Percentiles rank a stretch among this genome's conserved stretches.
Evolutionary conservation across 2,329 filamentous ascomycete species (phyloP).

Genomic region (Alternaria postmessia): DNA sequence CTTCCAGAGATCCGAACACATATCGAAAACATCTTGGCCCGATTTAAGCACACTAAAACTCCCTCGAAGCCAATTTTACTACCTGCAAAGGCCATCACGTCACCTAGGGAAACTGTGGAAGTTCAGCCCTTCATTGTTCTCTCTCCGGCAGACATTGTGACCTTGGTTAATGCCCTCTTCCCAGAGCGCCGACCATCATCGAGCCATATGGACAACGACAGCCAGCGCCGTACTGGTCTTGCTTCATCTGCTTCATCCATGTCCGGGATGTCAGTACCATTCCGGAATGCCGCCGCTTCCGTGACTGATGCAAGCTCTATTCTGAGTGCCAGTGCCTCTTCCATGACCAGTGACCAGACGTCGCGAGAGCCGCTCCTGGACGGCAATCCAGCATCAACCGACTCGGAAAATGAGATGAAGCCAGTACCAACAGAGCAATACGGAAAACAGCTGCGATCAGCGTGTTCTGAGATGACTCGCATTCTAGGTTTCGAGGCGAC

Average conservation of each 20-base stretch:
- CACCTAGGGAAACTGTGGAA: conserved; percentile 76
- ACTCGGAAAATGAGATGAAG: conserved; percentile 53
- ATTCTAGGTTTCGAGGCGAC: conserved; percentile 69
- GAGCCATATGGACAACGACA: conserved; percentile 54
- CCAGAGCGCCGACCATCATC: conserved; percentile 75
- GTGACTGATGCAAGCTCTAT: conserved; percentile 71
- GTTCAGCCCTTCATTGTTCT: conserved; percentile 82
- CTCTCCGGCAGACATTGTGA: conserved; percentile 79
- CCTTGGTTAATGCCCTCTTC: conserved; percentile 83
- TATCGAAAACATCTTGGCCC: conserved; percentile 74
- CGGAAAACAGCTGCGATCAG: conserved; percentile 66
- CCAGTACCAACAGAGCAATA: conserved; percentile 57
- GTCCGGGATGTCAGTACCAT: conserved; percentile 58
- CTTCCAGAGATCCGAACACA: conserved; percentile 70
- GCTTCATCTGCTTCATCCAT: conserved; percentile 60
- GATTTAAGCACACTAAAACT: conserved; percentile 61
- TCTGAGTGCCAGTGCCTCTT: conserved; percentile 76
- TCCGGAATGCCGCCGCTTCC: conserved; percentile 63
- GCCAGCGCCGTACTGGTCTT: conserved; percentile 57
- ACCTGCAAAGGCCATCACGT: conserved; percentile 75
- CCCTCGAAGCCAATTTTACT: conserved; percentile 67
- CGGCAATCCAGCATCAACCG: conserved; percentile 31
- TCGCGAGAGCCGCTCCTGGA: conserved; percentile 71
- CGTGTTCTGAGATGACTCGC: conserved; percentile 75
- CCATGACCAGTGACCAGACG: conserved; percentile 75